A percentile compares a stretch with the other conserved stretches of the same genome.
Evolutionary conservation across 1,284 basidiomycete species (phyloP).

Genomic region (Porphyrellus sp.): DNA sequence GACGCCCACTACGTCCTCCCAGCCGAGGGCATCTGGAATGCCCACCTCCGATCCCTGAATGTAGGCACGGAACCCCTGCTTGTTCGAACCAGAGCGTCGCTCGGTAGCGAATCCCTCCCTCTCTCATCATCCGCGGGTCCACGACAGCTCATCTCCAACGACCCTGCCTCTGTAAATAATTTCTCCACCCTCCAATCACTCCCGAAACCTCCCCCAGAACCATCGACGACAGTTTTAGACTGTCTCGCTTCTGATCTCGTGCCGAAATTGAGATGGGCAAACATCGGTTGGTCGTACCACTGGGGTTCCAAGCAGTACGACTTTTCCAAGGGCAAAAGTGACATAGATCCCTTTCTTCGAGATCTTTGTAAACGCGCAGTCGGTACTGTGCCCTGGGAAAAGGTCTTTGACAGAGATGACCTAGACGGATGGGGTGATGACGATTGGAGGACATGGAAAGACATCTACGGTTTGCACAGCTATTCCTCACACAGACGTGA

Average conservation of each 20-base stretch:
- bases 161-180: slow-evolving; percentile 53
- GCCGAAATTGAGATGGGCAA: slow-evolving; percentile 84
- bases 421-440: slow-evolving; percentile 50
- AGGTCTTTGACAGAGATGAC: slow-evolving; percentile 48
- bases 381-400: slow-evolving; percentile 60
- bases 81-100: slow-evolving; percentile 41
- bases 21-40: slow-evolving; percentile 67
- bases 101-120: slow-evolving; percentile 26
- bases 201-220: slow-evolving; percentile 56
- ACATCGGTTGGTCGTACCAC: slow-evolving; percentile 90
- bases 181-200: slow-evolving; percentile 44
- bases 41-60: slow-evolving; percentile 41
- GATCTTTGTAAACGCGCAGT: slow-evolving; percentile 65
- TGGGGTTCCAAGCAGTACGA: slow-evolving; percentile 93
- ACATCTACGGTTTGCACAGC: slow-evolving; percentile 64
- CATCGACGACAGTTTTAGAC: slow-evolving; percentile 54
- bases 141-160: slow-evolving; percentile 65
- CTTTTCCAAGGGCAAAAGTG: slow-evolving; percentile 64
- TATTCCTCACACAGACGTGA: neutral
- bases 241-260: slow-evolving; percentile 51
- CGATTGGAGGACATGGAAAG: slow-evolving; percentile 68
- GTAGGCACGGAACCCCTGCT: slow-evolving; percentile 24
- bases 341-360: slow-evolving; percentile 55
- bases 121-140: slow-evolving; percentile 44
- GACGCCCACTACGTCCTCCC: slow-evolving; percentile 82